Conservation (phyloP, 2,329 filamentous ascomycete species). For the Exophiala mesophila region DNA sequence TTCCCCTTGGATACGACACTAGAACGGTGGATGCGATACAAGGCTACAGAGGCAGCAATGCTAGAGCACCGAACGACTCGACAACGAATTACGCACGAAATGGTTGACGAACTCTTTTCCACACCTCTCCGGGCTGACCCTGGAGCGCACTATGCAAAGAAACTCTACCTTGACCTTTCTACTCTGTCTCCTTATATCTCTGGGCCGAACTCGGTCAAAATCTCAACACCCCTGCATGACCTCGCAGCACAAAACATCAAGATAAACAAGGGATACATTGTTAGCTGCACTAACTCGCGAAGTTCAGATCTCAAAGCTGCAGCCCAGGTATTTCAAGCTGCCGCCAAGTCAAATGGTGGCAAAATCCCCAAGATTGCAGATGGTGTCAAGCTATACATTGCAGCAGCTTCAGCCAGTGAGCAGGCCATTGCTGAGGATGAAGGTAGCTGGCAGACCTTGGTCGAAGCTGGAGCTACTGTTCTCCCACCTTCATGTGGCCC, state of each 20-base stretch:
- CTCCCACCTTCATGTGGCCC: slow-evolving; percentile 5
- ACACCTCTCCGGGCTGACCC: slow-evolving; percentile 66
- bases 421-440: slow-evolving; percentile 52
- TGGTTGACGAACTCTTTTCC: slow-evolving; percentile 66
- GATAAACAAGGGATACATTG: slow-evolving; percentile 78
- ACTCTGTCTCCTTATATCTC: slow-evolving; percentile 79
- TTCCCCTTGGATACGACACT: slow-evolving; percentile 77
- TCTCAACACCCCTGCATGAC: slow-evolving; percentile 70
- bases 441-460: slow-evolving; percentile 7
- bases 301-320: slow-evolving; percentile 76
- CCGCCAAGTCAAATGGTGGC: slow-evolving; percentile 56
- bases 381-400: slow-evolving; percentile 81
- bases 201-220: slow-evolving; percentile 86
- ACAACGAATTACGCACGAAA: slow-evolving; percentile 64
- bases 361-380: slow-evolving; percentile 64
- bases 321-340: slow-evolving; percentile 78
- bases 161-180: slow-evolving; percentile 73
- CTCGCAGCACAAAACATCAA: slow-evolving; percentile 70
- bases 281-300: slow-evolving; percentile 84
- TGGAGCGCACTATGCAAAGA: slow-evolving; percentile 76
- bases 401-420: slow-evolving; percentile 75
- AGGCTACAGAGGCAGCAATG: slow-evolving; percentile 68
- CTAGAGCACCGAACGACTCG: slow-evolving; percentile 45
- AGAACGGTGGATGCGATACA: slow-evolving; percentile 67
- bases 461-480: slow-evolving; percentile 5